Base-by-base conservation (phyloP, 768 basidiomycete species). In the Cystobasidium tubakii region DNA sequence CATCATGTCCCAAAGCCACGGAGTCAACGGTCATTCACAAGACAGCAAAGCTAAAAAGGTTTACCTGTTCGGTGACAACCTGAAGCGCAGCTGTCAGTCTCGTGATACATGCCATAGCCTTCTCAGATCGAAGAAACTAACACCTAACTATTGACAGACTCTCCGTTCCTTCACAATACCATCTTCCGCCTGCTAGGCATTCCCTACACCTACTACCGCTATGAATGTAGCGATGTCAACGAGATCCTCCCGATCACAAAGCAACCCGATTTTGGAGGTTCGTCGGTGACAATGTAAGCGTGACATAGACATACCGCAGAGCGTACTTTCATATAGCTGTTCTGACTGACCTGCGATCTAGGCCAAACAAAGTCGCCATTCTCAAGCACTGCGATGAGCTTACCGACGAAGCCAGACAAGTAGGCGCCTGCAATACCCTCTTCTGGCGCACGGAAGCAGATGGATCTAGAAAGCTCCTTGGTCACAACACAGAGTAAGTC, bases 101-200 rank as follows among this genome's bases (percentile, higher is more conserved):
- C 33, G 13, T 29, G 13, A 27, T 6, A 60, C 6, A 60, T 2
- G 27, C 46, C 42, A 42, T 15, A 12, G 46, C 21, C 15, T n/a
- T 15, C 17, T 60, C 33, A 29, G 29, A 60, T 6, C 57, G 4
- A 29, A 6, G 6, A 27, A 60, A 31, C 25, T 60, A 21, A 34
- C 27, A 29, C 25, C 6, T 6, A 31, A 27, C 57, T 12, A 55
- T 60, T 25, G 15, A 13, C 66, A 67, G 66, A 79, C 64, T 76
- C 78, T 2, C 77, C 77, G 12, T 79, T 76, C 75, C 67, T 79
- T 0, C 78, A 79, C 76, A 79, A 79, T 76, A 79, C 78, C 27
- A 75, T 78, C 69, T 77, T 75, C 21, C 66, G 76, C 2, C 63
- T 76, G 31, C 73, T 74, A 4, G 77, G 75, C 62, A 76, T 79